Evolutionary conservation across 139 green algal genomes (phyloP).

Genomic region (Tetraselmis chui): DNA sequence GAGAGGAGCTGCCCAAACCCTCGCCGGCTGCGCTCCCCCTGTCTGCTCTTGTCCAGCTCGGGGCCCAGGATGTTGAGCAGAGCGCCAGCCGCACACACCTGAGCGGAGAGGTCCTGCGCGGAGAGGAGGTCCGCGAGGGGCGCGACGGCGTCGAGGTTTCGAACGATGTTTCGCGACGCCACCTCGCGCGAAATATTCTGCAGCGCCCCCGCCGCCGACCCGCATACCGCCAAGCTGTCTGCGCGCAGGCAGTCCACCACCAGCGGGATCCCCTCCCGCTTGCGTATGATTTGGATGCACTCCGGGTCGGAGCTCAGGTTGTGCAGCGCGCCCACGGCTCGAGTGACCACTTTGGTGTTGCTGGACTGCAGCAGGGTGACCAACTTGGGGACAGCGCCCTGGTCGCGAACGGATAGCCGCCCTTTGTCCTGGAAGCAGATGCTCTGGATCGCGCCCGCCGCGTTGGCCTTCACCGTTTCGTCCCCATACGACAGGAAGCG

Average conservation of each 20-base stretch:
- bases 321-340: conserved; percentile 63
- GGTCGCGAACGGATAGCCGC: neutral
- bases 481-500: conserved; percentile 18
- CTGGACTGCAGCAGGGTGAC: conserved; percentile 3
- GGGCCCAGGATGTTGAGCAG: conserved; percentile 58
- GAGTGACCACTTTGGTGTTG: conserved; percentile 33
- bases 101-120: conserved; percentile 23
- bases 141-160: conserved; percentile 32
- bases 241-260: conserved; percentile 44
- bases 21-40: neutral
- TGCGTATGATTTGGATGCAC: conserved; percentile 49
- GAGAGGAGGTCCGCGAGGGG: conserved; percentile 45
- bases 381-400: neutral
- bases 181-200: conserved; percentile 69
- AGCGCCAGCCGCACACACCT: conserved; percentile 52
- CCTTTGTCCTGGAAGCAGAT: conserved; percentile 52
- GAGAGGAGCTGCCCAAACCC: conserved; percentile 15
- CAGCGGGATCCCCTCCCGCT: conserved; percentile 39
- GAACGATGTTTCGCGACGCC: conserved; percentile 43
- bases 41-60: conserved; percentile 16
- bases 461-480: conserved; percentile 50
- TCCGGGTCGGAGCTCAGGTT: conserved; percentile 61
- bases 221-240: conserved; percentile 16
- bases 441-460: conserved; percentile 64
- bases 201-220: conserved; percentile 53